Percentiles rank a stretch among this genome's conserved stretches.
phyloP scores from a whole-genome alignment of 345 rosid genomes.

The Acer saccharum region DNA sequence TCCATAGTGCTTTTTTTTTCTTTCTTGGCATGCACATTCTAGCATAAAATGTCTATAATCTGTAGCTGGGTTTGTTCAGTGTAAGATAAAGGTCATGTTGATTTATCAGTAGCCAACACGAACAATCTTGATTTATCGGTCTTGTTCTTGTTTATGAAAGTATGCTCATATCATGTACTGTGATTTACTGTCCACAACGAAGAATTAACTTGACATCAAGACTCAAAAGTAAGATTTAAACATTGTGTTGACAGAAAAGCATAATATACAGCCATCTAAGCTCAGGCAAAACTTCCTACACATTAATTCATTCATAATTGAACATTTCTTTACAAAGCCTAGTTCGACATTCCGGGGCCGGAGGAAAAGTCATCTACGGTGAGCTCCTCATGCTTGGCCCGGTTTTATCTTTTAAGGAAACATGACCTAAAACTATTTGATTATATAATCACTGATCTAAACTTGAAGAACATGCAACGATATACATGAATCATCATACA shows the following conservation, averaged over 20 bases:
- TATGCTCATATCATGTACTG: neutral
- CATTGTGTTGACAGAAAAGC: neutral
- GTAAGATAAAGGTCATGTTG: no score
- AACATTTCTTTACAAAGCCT: constrained; percentile 39
- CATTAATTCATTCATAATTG: constrained; percentile 17
- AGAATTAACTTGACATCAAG: neutral
- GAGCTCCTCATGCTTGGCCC: neutral
- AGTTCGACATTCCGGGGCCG: neutral
- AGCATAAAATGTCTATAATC: no score
- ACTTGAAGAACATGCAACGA: constrained; percentile 15
- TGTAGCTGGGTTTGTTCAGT: no score
- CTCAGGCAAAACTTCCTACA: constrained; percentile 31
- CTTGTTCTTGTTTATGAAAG: no score
- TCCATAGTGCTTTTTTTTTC: neutral
- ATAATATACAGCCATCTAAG: neutral
- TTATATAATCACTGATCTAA: constrained; percentile 15
- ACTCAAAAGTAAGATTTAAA: no score
- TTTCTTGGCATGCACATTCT: neutral
- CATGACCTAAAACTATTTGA: constrained; percentile 9
- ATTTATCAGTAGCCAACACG: neutral
- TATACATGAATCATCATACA: constrained; percentile 15
- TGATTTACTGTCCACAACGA: neutral
- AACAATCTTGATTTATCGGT: neutral
- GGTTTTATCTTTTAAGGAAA: constrained; percentile 7
- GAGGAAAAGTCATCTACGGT: neutral